These are phyloP conservation scores for Vigna trinervia DNA, from an alignment of 306 rosid species.

Conservation along the genomic window DNA sequence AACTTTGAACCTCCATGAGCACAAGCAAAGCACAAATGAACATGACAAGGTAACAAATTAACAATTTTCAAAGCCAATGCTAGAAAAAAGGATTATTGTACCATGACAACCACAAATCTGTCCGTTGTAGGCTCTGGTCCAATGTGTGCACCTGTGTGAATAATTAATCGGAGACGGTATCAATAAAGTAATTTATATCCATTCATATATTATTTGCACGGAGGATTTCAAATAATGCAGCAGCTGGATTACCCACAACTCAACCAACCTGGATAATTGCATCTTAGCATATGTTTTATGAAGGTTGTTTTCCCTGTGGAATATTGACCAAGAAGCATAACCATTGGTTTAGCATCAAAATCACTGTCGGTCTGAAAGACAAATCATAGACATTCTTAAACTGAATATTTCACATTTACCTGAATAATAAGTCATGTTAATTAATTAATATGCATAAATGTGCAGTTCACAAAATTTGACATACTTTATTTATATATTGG, in stretches of 20 bases:
- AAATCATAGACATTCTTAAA: slow-evolving; percentile 35
- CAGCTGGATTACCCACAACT: slow-evolving; percentile 32
- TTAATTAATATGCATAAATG: not conserved
- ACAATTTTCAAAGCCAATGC: not conserved
- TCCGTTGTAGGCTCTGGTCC: slow-evolving; percentile 99
- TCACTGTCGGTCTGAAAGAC: slow-evolving; percentile 72
- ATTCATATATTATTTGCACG: slow-evolving; percentile 2
- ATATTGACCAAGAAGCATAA: slow-evolving; percentile 97
- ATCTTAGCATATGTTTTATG: slow-evolving; percentile 79
- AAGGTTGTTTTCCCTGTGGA: slow-evolving; percentile 98
- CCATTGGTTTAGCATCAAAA: slow-evolving; percentile 98
- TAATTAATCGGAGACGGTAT: slow-evolving; percentile 20
- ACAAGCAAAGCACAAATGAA: slow-evolving; percentile 30
- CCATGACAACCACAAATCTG: slow-evolving; percentile 96
- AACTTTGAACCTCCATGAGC: slow-evolving; percentile 36
- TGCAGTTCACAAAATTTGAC: slow-evolving; percentile 28
- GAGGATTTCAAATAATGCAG: slow-evolving; percentile 31
- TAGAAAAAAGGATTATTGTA: slow-evolving; percentile 42
- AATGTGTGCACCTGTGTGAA: slow-evolving; percentile 83
- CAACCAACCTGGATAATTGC: slow-evolving; percentile 86
- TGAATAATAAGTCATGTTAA: slow-evolving; percentile 8
- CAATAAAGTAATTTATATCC: slow-evolving; percentile 20
- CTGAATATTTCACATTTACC: slow-evolving; percentile 33
- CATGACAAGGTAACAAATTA: slow-evolving; percentile 5
- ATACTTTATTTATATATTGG: slow-evolving; percentile 14